Base-by-base conservation (phyloP, 2,329 filamentous ascomycete species). In the Aureobasidium subglaciale region DNA sequence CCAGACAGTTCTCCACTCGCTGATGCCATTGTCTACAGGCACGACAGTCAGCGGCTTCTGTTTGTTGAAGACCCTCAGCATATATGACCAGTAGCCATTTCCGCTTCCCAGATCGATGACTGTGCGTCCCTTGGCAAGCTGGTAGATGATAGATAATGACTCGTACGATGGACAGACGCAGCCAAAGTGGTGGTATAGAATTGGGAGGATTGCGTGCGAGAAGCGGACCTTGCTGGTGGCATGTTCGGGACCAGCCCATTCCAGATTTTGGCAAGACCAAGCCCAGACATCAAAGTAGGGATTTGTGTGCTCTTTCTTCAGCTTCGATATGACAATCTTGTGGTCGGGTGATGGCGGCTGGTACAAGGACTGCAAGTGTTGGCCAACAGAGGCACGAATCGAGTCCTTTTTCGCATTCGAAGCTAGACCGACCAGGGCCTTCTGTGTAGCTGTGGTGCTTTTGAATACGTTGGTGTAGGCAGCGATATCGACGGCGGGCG, bases 131-230 rank as follows among this genome's bases (percentile, higher is more conserved):
- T 61, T 63, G 40, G 80, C 76, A 2, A 87, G 67, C 45, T 78
- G 72, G 32, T 76, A 77, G 29, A 90, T 75, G 20, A 86, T 72
- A 59, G 78, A 73, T 11, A 90, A 71, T 1, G 80, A 75, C 62
- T 88, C 84, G 67, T 86, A 85, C 9, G 79, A 81, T 0, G 87
- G 87, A 18, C 83, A 83, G 1, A 81, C 80, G 70, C 86, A 90
- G 49, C 86, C 86, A 67, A 90, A 90, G 69, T 90, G 86, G 70
- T 90, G 86, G 77, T 89, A 90, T 55, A 89, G 76, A 16, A 90
- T 74, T 2, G 86, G 86, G 8, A 90, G 76, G 6, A 88, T 75
- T 62, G 86, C 85, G 69, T 90, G 87, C 48, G 78, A 80, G 58
- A 75, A 78, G 52, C 74, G 76, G 4, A 79, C 76, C 24, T 75